Base-by-base conservation (phyloP, 1,284 basidiomycete genomes). In the Phlebopus sp. region DNA sequence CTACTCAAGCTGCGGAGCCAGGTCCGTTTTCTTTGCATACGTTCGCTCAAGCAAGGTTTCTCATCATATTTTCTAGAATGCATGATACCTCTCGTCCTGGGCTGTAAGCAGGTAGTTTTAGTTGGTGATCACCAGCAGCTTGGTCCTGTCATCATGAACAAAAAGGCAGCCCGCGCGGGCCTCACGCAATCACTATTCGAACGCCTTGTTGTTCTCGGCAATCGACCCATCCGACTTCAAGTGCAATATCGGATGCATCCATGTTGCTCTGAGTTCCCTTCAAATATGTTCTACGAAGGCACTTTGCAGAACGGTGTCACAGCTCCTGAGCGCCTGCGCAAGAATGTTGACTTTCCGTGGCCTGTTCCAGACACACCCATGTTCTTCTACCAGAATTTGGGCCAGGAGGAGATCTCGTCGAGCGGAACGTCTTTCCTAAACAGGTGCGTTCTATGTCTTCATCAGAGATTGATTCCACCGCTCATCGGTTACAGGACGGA, bases 181-280 rank as follows among this genome's bases (percentile, higher is more conserved):
- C 79, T 99, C 37, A 97, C 94, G 0, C 95, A 98, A 66, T 98
- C 95, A 1, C 84, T 99, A 19, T 99, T 99, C 62, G 97, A 99
- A 69, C 89, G 97, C 32, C 84, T 99, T 43, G 94, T 99, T 55
- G 79, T 97, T 42, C 85, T 99, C 47, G 88, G 90, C 40, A 99
- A 99, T 69, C 83, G 93, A 19, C 97, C 97, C 15, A 99, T 99
- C 61, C 93, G 97, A 53, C 81, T 99, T 30, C 94, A 99, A 72
- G 97, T 99, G 37, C 97, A 99, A 71, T 99, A 99, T 66, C 95
- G 97, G 68, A 99, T 99, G 97, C 97, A 99, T 67, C 97, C 97
- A 13, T 98, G 96, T 69, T 77, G 99, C 40, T 98, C 97, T 41
- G 95, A 99, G 69, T 99, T 99, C 74, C 96, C 97, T 1, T 97